Conservation (phyloP, 768 basidiomycete genomes). For the Suillus brevipes region DNA sequence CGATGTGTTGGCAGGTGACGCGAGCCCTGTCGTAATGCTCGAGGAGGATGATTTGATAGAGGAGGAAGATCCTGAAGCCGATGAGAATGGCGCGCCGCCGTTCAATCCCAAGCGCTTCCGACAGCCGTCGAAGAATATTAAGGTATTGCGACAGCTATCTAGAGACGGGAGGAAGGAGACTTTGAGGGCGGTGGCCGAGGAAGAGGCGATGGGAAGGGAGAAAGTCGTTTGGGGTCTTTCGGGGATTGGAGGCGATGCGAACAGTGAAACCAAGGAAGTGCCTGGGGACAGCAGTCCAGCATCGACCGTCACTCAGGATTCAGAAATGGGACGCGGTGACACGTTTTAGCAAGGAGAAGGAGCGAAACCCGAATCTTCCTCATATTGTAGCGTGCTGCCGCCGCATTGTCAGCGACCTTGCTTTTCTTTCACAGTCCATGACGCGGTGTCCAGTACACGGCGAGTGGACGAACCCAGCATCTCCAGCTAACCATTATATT, state of each 20-base stretch:
- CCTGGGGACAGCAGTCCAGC: neutral
- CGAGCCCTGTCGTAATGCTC: neutral
- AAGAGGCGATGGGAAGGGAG: constrained; percentile 41
- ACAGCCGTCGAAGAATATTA: constrained; percentile 34
- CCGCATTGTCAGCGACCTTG: neutral
- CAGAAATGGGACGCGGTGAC: neutral
- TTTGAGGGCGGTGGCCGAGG: constrained; percentile 31
- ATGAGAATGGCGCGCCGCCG: neutral
- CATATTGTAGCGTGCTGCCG: neutral
- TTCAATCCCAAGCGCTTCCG: constrained; percentile 37
- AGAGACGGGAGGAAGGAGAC: constrained; percentile 45
- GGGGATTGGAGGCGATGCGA: neutral
- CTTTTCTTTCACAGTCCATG: neutral
- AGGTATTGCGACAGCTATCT: constrained; percentile 47
- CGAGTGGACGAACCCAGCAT: neutral
- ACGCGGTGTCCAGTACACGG: neutral
- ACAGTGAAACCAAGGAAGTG: neutral
- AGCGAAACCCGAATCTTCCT: neutral
- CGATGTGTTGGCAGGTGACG: neutral
- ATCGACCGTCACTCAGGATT: neutral
- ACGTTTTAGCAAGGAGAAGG: neutral
- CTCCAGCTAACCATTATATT: neutral
- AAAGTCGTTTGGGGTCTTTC: constrained; percentile 45
- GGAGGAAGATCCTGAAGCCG: neutral
- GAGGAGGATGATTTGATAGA: neutral